Conservation (phyloP, 345 rosid genomes). For the Gossypium turneri region DNA sequence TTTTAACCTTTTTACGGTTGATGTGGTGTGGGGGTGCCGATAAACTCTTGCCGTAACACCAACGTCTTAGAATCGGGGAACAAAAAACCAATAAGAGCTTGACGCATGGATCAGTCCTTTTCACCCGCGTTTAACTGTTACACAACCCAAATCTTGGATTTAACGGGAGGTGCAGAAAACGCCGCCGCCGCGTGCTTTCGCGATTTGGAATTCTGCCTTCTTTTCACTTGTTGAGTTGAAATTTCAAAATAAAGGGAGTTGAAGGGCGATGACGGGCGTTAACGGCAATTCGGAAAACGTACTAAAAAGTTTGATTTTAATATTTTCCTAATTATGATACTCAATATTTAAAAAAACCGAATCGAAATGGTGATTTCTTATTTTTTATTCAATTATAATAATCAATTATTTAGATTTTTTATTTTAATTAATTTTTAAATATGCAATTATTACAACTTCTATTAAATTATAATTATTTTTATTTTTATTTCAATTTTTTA, state of each 20-base stretch:
- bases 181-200: neutral
- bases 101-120: neutral
- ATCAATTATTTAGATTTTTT: too few relatives aligned
- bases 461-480: too few relatives aligned
- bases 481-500: too few relatives aligned
- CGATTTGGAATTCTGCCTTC: neutral
- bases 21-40: neutral
- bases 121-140: neutral
- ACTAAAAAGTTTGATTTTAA: too few relatives aligned
- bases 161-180: neutral
- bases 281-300: neutral
- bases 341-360: neutral
- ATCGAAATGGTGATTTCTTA: neutral
- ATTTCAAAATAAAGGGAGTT: neutral
- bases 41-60: neutral
- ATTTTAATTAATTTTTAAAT: too few relatives aligned
- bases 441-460: too few relatives aligned
- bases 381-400: neutral
- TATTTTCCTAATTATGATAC: neutral
- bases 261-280: neutral
- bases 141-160: slow-evolving; percentile 4
- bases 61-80: neutral
- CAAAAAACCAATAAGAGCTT: neutral
- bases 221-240: neutral
- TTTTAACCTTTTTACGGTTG: neutral